Evolutionary conservation across 2,329 filamentous ascomycete species (phyloP).

Genomic region (Aspergillus amoenus): DNA sequence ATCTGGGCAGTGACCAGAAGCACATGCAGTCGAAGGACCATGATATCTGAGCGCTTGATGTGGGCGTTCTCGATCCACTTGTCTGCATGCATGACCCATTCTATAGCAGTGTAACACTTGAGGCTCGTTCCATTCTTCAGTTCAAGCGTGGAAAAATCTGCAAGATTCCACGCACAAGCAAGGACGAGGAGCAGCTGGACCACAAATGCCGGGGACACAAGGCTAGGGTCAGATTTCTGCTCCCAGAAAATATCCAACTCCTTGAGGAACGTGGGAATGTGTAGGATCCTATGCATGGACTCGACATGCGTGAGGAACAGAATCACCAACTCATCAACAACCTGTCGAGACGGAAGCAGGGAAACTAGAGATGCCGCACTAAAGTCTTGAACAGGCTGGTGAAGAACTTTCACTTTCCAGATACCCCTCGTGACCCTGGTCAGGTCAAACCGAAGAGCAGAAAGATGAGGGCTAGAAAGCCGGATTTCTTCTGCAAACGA

Average conservation of each 20-base stretch:
- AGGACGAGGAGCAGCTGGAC: slow-evolving; percentile 40
- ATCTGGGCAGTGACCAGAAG: slow-evolving; percentile 52
- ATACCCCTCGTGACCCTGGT: slow-evolving; percentile 32
- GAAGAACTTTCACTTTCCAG: slow-evolving; percentile 31
- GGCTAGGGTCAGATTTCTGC: slow-evolving; percentile 24
- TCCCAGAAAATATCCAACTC: slow-evolving; percentile 39
- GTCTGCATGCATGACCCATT: slow-evolving; percentile 89
- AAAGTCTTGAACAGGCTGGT: slow-evolving; percentile 29
- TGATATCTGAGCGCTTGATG: slow-evolving; percentile 53
- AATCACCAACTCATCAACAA: slow-evolving; percentile 38
- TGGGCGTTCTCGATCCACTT: slow-evolving; percentile 78
- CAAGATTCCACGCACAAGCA: slow-evolving; percentile 40
- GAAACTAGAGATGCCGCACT: slow-evolving; percentile 30
- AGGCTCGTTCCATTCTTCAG: slow-evolving; percentile 28
- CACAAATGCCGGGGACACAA: slow-evolving; percentile 32
- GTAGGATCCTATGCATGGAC: slow-evolving; percentile 40
- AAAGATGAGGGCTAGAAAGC: slow-evolving; percentile 35
- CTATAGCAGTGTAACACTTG: slow-evolving; percentile 40
- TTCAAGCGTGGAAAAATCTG: slow-evolving; percentile 28
- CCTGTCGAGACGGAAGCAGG: slow-evolving; percentile 35
- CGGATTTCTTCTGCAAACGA: slow-evolving; percentile 40
- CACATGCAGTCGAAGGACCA: slow-evolving; percentile 52
- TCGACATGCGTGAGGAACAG: slow-evolving; percentile 43
- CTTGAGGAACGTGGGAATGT: slow-evolving; percentile 41
- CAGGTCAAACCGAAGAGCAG: slow-evolving; percentile 34